These are phyloP conservation scores for Macrophomina pseudophaseolina DNA, from an alignment of 2,329 filamentous ascomycete species.

Conservation along the genomic window DNA sequence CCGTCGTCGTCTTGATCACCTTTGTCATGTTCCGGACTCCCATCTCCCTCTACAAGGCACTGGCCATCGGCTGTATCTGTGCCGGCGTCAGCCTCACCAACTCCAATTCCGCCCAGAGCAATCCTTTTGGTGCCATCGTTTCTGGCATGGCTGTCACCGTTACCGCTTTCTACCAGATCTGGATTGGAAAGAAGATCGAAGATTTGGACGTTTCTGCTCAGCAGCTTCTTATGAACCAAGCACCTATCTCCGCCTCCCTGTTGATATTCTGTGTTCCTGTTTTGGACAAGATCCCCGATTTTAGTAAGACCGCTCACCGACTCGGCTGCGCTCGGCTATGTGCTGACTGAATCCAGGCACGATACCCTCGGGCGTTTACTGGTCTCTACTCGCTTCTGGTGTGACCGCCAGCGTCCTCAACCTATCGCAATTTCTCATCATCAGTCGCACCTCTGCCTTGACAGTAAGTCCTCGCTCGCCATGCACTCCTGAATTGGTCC, in stretches of 20 bases:
- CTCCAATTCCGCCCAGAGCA: conserved; percentile 46
- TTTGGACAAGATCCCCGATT: conserved; percentile 49
- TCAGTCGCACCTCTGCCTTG: conserved; percentile 46
- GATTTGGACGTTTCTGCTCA: conserved; percentile 52
- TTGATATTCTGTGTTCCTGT: conserved; percentile 51
- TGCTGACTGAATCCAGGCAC: conserved; percentile 26
- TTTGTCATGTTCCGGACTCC: conserved; percentile 51
- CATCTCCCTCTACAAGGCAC: conserved; percentile 48
- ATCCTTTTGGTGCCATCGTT: conserved; percentile 49
- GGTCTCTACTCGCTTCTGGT: conserved; percentile 48
- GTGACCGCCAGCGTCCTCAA: conserved; percentile 50
- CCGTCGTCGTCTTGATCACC: conserved; percentile 53
- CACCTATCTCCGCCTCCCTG: conserved; percentile 51
- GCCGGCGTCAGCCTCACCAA: conserved; percentile 53
- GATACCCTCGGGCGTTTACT: conserved; percentile 48
- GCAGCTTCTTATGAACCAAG: conserved; percentile 53
- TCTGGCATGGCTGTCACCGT: conserved; percentile 51
- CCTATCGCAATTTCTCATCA: conserved; percentile 51
- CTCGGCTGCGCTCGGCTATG: neutral
- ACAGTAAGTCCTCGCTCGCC: conserved; percentile 30
- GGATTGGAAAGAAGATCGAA: conserved; percentile 56
- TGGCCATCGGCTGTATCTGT: conserved; percentile 49
- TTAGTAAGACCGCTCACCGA: conserved; percentile 30
- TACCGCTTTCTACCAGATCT: conserved; percentile 55
- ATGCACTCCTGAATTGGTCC: conserved; percentile 1